Evolutionary conservation across 768 basidiomycete species (phyloP).

Genomic region (Cystofilobasidium macerans): DNA sequence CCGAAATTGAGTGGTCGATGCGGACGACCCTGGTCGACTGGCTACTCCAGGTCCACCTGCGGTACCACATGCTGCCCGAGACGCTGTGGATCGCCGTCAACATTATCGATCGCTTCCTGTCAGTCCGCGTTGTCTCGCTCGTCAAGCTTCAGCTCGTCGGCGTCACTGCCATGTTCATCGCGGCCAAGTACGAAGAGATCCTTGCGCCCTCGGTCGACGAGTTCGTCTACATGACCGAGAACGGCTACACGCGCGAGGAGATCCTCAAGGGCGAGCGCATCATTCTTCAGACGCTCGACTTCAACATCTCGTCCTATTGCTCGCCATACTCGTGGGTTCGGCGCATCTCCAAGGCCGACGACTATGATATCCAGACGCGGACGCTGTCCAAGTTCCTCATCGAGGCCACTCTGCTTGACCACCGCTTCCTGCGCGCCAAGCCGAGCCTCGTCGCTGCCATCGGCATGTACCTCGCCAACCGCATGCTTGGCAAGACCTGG

Average conservation of each 20-base stretch:
- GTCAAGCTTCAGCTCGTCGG: conserved; percentile 93
- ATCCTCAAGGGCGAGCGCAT: conserved; percentile 97
- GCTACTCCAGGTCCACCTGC: conserved; percentile 92
- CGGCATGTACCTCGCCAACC: conserved; percentile 90
- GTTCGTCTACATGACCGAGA: conserved; percentile 96
- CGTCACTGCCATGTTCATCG: conserved; percentile 97
- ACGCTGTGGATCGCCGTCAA: conserved; percentile 99
- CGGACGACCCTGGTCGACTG: conserved; percentile 95
- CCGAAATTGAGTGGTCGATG: conserved; percentile 72
- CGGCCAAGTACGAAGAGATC: conserved; percentile 98
- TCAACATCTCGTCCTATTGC: conserved; percentile 92
- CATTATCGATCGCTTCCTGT: conserved; percentile 85
- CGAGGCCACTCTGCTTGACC: conserved; percentile 85
- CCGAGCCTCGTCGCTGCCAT: conserved; percentile 89
- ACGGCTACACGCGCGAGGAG: conserved; percentile 85
- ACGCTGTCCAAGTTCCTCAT: conserved; percentile 96
- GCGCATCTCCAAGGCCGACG: conserved; percentile 94
- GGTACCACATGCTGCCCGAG: conserved; percentile 98
- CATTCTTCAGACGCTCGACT: conserved; percentile 86
- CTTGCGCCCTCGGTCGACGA: conserved; percentile 89
- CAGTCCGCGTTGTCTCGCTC: conserved; percentile 72
- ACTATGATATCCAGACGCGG: conserved; percentile 94
- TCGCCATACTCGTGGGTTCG: conserved; percentile 99
- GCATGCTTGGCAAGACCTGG: conserved; percentile 93
- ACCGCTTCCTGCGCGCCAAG: conserved; percentile 84